A percentile compares a stretch with the other conserved stretches of the same genome.
Evolutionary conservation across 2,329 filamentous ascomycete genomes (phyloP).

Genomic region (Cladosporium oxysporum): DNA sequence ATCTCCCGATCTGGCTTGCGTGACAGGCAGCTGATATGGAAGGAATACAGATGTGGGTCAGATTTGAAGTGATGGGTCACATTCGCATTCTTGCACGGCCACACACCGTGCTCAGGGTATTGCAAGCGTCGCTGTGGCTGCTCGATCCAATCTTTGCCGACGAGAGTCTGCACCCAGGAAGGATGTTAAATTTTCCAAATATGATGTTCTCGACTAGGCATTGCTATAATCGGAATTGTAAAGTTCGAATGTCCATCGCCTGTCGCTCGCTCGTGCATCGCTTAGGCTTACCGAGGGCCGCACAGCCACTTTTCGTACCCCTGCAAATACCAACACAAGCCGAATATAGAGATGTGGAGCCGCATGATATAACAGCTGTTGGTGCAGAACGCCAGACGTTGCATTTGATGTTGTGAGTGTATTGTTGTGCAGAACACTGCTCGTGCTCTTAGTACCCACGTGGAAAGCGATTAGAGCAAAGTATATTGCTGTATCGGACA

Average conservation of each 20-base stretch:
- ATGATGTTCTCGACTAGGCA: background rate
- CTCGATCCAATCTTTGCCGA: background rate
- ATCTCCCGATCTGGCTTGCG: background rate
- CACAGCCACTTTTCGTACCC: background rate
- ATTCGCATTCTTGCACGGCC: conserved; percentile 12
- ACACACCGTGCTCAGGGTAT: background rate
- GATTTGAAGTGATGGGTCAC: conserved; percentile 10
- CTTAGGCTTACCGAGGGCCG: background rate
- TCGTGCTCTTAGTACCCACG: background rate
- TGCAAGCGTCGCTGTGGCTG: background rate
- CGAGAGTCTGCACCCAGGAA: background rate
- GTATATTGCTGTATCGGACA: background rate
- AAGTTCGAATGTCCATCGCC: background rate
- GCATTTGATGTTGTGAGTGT: conserved; percentile 12
- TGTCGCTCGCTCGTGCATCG: background rate
- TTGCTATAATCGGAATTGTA: background rate
- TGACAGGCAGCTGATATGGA: background rate
- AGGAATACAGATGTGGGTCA: conserved; percentile 4
- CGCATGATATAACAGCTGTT: background rate
- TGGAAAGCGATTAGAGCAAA: background rate
- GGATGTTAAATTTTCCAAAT: background rate
- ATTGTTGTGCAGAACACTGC: conserved; percentile 5
- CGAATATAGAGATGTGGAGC: conserved; percentile 11
- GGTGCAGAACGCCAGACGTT: conserved; percentile 12
- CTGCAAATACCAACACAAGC: conserved; percentile 14